A percentile compares a stretch with the other conserved stretches of the same genome.
Conservation (phyloP, 208 protist genomes). For the Trypanosoma grayi region DNA sequence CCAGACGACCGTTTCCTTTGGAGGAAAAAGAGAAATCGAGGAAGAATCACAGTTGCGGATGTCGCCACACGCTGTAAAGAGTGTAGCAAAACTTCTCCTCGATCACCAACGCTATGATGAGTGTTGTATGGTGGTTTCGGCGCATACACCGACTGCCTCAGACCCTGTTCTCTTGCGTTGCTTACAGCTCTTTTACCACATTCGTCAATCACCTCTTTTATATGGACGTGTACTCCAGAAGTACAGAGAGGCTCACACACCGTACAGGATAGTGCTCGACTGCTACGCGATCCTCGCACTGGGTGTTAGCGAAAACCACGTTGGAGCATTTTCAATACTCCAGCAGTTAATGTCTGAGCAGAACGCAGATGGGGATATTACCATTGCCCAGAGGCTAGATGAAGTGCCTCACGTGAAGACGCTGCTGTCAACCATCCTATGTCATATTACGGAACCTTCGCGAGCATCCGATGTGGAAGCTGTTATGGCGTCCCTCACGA, state of each 20-base stretch:
- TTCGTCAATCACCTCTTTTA: slow-evolving; percentile 23
- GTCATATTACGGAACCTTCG: neutral
- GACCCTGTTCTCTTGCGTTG: slow-evolving; percentile 19
- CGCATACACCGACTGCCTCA: neutral
- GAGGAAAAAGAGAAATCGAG: slow-evolving; percentile 1
- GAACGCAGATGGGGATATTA: neutral
- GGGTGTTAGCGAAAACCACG: slow-evolving; percentile 14
- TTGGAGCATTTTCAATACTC: slow-evolving; percentile 23
- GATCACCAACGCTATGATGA: slow-evolving; percentile 21
- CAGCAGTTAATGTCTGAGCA: neutral
- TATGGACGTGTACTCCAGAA: slow-evolving; percentile 23
- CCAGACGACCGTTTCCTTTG: neutral
- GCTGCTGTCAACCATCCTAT: slow-evolving; percentile 10
- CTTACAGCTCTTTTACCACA: slow-evolving; percentile 18
- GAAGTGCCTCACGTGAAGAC: slow-evolving; percentile 17
- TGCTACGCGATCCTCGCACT: slow-evolving; percentile 22
- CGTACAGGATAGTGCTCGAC: slow-evolving; percentile 14
- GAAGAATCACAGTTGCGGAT: neutral
- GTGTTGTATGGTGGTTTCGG: slow-evolving; percentile 16
- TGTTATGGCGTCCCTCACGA: slow-evolving; percentile 6
- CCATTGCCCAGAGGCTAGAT: neutral
- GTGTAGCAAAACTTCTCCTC: slow-evolving; percentile 15
- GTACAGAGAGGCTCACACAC: neutral
- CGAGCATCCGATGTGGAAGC: slow-evolving; percentile 7
- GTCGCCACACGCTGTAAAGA: slow-evolving; percentile 2